Conservation (phyloP, 2,329 filamentous ascomycete genomes). For the Chaetomiaceae sp. region DNA sequence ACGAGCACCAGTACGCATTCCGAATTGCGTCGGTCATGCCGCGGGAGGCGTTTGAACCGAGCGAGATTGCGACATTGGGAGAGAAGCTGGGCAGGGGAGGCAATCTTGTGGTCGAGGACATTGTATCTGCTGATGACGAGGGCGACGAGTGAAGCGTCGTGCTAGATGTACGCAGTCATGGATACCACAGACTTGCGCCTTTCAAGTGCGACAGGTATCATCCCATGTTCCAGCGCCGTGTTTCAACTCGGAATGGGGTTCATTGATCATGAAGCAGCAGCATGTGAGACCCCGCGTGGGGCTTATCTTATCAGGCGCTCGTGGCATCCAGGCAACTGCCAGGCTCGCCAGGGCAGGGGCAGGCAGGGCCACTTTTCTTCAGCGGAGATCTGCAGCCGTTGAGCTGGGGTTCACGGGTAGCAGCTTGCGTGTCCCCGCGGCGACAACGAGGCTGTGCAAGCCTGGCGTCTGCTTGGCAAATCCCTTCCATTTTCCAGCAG, state of each 20-base stretch:
- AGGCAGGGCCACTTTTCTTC: no score
- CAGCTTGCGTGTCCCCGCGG: slow-evolving; percentile 15
- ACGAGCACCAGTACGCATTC: slow-evolving; percentile 80
- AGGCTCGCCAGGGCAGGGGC: no score
- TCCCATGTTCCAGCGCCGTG: no score
- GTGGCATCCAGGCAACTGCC: no score
- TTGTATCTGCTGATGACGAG: slow-evolving; percentile 30
- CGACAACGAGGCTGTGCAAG: slow-evolving; percentile 15
- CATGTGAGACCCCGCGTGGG: no score
- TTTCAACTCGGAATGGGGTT: no score
- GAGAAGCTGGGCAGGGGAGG: slow-evolving; percentile 74
- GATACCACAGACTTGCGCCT: no score
- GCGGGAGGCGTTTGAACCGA: slow-evolving; percentile 69
- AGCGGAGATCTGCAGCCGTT: background rate
- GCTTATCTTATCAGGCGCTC: no score
- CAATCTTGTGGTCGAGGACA: slow-evolving; percentile 80
- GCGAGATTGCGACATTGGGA: slow-evolving; percentile 57
- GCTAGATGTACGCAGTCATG: background rate
- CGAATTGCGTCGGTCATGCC: slow-evolving; percentile 80
- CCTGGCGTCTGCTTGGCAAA: background rate
- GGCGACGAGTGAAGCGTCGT: slow-evolving; percentile 17
- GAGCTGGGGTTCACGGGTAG: background rate
- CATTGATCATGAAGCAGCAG: no score
- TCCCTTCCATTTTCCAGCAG: no score
- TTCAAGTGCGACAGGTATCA: no score